phyloP scores from a whole-genome alignment of 2,329 filamentous ascomycete species.

The Thyridium curvatum region DNA sequence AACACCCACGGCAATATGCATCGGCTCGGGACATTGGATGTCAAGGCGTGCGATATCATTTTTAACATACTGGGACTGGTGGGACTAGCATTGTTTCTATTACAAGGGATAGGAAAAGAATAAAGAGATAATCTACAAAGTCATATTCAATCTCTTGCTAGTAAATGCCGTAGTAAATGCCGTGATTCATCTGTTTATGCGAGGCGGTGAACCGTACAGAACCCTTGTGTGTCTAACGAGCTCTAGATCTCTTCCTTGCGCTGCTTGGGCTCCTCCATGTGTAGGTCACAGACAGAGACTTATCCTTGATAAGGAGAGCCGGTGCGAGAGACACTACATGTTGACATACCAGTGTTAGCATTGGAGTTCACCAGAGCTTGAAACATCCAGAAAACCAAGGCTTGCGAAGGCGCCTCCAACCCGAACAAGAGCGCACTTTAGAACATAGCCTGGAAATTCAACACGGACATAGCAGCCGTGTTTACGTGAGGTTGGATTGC shows the following conservation, averaged over 20 bases:
- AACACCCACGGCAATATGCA: neutral
- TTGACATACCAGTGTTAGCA: too few relatives aligned
- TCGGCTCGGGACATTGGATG: neutral
- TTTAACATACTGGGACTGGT: neutral
- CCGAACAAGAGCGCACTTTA: too few relatives aligned
- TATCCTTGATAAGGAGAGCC: conserved; percentile 39
- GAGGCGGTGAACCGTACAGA: too few relatives aligned
- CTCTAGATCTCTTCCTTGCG: conserved; percentile 6
- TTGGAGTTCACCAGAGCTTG: too few relatives aligned
- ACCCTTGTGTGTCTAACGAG: neutral
- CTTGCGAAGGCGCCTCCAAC: too few relatives aligned
- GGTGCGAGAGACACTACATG: too few relatives aligned
- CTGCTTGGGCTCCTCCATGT: conserved; percentile 23
- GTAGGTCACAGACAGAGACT: conserved; percentile 42
- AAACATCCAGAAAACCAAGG: too few relatives aligned
- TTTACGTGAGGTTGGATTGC: too few relatives aligned
- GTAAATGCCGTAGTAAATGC: neutral
- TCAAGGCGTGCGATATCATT: neutral
- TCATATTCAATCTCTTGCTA: neutral
- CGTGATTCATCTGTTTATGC: neutral
- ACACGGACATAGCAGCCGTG: too few relatives aligned
- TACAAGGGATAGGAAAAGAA: neutral
- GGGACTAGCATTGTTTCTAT: neutral
- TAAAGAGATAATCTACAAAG: neutral
- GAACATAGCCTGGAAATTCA: too few relatives aligned